Percentiles rank a stretch among this genome's conserved stretches.
phyloP scores from a whole-genome alignment of 75 land plant species.

The Cupressus sempervirens region DNA sequence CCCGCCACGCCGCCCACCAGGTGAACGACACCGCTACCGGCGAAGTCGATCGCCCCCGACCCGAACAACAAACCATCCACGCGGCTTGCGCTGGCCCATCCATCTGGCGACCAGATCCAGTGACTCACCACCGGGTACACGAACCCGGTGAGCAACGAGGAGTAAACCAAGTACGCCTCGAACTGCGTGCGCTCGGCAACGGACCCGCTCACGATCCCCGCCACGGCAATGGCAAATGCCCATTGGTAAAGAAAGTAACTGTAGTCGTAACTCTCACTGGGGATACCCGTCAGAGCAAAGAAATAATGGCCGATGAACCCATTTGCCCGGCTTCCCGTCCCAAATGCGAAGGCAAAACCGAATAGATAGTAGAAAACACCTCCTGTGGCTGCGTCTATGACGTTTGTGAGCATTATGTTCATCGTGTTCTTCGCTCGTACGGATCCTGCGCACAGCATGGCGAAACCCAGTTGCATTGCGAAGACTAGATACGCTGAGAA shows the following conservation, averaged over 20 bases:
- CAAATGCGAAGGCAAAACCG: conserved; percentile 43
- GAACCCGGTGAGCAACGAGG: conserved; percentile 36
- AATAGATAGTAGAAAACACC: conserved; percentile 43
- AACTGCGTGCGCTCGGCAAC: conserved; percentile 42
- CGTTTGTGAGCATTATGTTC: conserved; percentile 75
- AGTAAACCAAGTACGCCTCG: conserved; percentile 33
- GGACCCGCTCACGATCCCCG: conserved; percentile 41
- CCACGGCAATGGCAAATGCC: conserved; percentile 39
- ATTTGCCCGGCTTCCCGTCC: conserved; percentile 18
- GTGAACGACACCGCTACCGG: conserved; percentile 45
- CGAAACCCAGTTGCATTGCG: conserved; percentile 67
- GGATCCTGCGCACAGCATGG: conserved; percentile 71
- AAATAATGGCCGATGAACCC: conserved; percentile 35
- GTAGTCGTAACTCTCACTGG: conserved; percentile 22
- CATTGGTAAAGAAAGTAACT: conserved; percentile 38
- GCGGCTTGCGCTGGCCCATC: conserved; percentile 18
- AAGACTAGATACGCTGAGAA: conserved; percentile 63
- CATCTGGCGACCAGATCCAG: conserved; percentile 34
- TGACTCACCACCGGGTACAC: conserved; percentile 41
- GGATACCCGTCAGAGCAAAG: conserved; percentile 23
- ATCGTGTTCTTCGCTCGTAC: conserved; percentile 67
- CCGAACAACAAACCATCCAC: conserved; percentile 11
- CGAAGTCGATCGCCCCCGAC: conserved; percentile 39
- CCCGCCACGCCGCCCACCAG: conserved; percentile 43
- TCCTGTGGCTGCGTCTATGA: conserved; percentile 54